Conservation (phyloP, 1,139 yeast species). For the Sugiyamaella castrensis region DNA sequence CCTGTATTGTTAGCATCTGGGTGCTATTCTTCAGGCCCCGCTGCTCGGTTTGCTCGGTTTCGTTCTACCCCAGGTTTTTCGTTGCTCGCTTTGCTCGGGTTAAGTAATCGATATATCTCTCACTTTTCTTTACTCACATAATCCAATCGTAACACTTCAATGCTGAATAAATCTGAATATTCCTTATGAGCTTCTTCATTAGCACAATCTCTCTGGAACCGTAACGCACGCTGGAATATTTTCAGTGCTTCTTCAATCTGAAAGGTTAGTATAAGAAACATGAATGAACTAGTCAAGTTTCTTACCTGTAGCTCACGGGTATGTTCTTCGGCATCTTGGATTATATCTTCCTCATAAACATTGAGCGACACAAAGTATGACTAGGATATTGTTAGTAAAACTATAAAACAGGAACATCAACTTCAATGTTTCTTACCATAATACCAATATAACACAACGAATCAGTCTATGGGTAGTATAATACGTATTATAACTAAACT, state of each 20-base stretch:
- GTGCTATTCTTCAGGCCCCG: background rate
- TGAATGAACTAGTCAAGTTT: background rate
- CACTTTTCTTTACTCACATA: conserved; percentile 20
- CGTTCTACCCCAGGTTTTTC: background rate
- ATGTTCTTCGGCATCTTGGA: conserved; percentile 75
- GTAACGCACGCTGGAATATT: conserved; percentile 67
- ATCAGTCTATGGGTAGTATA: too few relatives aligned
- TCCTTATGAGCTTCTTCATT: conserved; percentile 50
- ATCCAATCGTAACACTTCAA: conserved; percentile 54
- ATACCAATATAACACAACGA: too few relatives aligned
- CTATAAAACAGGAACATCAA: too few relatives aligned
- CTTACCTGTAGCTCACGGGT: conserved; percentile 69
- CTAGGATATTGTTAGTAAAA: conserved; percentile 28
- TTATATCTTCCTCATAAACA: conserved; percentile 64
- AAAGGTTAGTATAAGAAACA: background rate
- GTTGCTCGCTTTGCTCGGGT: background rate
- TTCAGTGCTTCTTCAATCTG: conserved; percentile 85
- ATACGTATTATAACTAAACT: too few relatives aligned
- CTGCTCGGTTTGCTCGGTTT: background rate
- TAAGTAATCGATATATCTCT: background rate
- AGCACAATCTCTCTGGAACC: conserved; percentile 51
- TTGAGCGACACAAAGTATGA: conserved; percentile 82
- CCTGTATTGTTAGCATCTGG: conserved; percentile 15
- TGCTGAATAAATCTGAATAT: conserved; percentile 62
- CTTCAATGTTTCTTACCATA: too few relatives aligned